Base-by-base conservation (phyloP, 2,329 filamentous ascomycete genomes). In the Aspergillus felis region DNA sequence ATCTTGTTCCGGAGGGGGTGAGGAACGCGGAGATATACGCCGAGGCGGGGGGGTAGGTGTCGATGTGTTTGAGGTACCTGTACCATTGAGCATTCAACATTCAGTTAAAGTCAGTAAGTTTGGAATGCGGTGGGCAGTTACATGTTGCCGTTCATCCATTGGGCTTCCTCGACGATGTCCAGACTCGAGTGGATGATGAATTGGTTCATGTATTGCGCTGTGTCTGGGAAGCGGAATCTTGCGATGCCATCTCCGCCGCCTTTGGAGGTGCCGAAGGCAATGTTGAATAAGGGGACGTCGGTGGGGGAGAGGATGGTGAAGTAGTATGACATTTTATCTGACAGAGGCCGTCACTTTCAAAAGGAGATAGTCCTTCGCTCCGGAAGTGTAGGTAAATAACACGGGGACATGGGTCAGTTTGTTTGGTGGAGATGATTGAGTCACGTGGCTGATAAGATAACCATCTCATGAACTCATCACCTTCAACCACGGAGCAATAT, bases 241-340 rank as follows among this genome's bases (percentile, higher is more conserved):
- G 93, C 85, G 72, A 92, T 82, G 66, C 94, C 94, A 81, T 97
- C 94, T 72, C 93, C 93, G 78, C 93, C 92, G 68, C 92, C 89
- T 76, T 97, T 97, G 44, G 91, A 96, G 42, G 93, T 97, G 68
- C 94, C 94, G 74, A 99, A 99, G 72, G 96, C 92, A 76, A 95
- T 86, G 78, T 96, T 93, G 79, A 97, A 99, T 65, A 99, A 85
- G 35, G 94, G 93, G 72, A 93, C 95, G 80, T 99, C 94, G 68
- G 91, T 90, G 24, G 92, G 95, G 71, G 92, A 94, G 74, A 99
- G 86, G 66, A 99, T 96, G 71, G 90, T 90, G 78, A 99, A 97
- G 81, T 97, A 97, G 83, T 97, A 99, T 59, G 92, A 97, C 94
- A 97, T 97, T 63, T 66, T 81, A 25, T 29, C 1, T 66, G 47